Evolutionary conservation across 2,329 filamentous ascomycete species (phyloP).

Genomic region (Ceratocystis destructans): DNA sequence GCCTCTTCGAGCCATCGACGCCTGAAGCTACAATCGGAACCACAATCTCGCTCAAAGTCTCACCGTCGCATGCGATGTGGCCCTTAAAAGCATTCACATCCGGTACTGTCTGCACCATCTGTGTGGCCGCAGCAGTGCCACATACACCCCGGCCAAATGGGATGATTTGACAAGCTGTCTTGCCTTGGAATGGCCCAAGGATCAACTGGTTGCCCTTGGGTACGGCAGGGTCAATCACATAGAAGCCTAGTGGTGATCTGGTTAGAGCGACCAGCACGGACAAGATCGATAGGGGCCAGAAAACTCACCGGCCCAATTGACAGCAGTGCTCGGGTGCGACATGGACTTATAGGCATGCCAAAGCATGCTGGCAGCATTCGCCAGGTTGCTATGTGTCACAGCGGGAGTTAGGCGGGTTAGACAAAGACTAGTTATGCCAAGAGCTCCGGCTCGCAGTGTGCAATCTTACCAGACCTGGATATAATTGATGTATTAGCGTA

Average conservation of each 20-base stretch:
- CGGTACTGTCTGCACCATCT: constrained; percentile 49
- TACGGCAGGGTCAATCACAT: constrained; percentile 42
- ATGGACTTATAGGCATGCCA: constrained; percentile 71
- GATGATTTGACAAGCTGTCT: constrained; percentile 68
- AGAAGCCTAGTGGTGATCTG: constrained; percentile 45
- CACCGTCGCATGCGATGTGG: constrained; percentile 70
- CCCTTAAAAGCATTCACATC: constrained; percentile 65
- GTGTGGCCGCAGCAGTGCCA: constrained; percentile 49
- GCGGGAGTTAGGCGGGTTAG: background rate
- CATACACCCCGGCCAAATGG: constrained; percentile 61
- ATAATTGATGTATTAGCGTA: background rate
- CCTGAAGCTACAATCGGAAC: constrained; percentile 48
- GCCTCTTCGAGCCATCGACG: constrained; percentile 28
- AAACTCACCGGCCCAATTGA: constrained; percentile 59
- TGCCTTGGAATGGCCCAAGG: constrained; percentile 67
- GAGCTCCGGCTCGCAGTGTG: background rate
- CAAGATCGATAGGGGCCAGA: constrained; percentile 11
- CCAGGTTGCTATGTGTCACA: constrained; percentile 46
- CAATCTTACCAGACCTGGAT: background rate
- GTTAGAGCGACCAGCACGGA: background rate
- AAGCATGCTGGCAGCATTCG: constrained; percentile 60
- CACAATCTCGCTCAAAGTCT: constrained; percentile 66
- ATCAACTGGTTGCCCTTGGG: constrained; percentile 42
- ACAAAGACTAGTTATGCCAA: background rate
- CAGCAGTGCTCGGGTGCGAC: constrained; percentile 46